Evolutionary conservation across 352 stramenopile species (phyloP), one percentile per base, ranked within the genome.

Genomic region (Phytophthora brassicae): DNA sequence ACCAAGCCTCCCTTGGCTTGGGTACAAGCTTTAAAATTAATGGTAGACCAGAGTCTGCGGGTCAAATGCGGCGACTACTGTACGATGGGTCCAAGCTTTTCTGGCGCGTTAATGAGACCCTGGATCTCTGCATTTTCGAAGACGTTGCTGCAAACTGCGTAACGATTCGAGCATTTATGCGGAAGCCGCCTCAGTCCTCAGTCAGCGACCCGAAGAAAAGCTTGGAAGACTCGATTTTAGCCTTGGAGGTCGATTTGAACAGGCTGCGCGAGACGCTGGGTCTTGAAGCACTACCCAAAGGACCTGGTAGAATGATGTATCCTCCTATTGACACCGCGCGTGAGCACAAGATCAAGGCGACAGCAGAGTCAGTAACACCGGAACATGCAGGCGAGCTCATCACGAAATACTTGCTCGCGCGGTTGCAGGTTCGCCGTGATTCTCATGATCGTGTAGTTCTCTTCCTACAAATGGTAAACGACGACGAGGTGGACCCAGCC

Each of bases 1-100:
- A 95, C 66, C 88, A 92, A 63, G 84, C 81, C 2, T 86, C 84
- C 4, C 70, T 95, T 7, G 81, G 89, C 17, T 63, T 83, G 20
- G 72, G 60, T n/a, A 75, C 36, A 43, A 62, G 41, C 42, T 49
- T 46, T 13, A 70, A 68, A 11, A 24, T 29, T 33, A 22, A 29
- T 38, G 51, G 56, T 33, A 38, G 36, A 13, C n/a, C 35, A 22
- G 76, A 75, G 50, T 31, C 33, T 54, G 23, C 45, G 14, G 23
- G 12, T 11, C 65, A 71, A 31, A 67, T 89, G 59, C 79, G 83
- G 20, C 78, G 77, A 31, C 57, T 94, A 16, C 58, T 94, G 24
- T 95, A 94, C 57, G 86, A 95, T 43, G 86, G 86, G 26, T 90
- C 77, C 26, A 94, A 95, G 59, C 72, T 95, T 14, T 95, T 95